These are phyloP conservation scores for Colletotrichum ledebouriae DNA, from an alignment of 2,329 filamentous ascomycete genomes.

Conservation along the genomic window DNA sequence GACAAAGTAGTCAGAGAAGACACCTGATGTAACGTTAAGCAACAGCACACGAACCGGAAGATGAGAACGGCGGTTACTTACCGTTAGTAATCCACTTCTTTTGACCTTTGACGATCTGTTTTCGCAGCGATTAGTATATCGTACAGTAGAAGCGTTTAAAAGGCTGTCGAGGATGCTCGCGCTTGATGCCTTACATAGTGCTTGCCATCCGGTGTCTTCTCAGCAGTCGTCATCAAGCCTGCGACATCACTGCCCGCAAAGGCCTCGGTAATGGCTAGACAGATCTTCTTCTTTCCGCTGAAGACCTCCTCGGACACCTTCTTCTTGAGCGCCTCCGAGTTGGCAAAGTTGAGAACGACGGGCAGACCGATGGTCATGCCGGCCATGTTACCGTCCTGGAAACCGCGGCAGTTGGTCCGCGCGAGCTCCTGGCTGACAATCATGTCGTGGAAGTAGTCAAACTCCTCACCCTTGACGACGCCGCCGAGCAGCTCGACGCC, in stretches of 20 bases:
- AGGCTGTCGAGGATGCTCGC: no score
- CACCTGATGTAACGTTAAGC: conserved; percentile 69
- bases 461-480: conserved; percentile 81
- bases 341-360: conserved; percentile 83
- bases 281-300: conserved; percentile 88
- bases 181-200: conserved; percentile 67
- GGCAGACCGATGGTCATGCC: conserved; percentile 88
- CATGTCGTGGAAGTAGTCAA: conserved; percentile 89
- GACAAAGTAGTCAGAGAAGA: conserved; percentile 87
- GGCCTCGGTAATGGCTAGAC: conserved; percentile 88
- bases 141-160: neutral
- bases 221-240: conserved; percentile 81
- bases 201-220: conserved; percentile 81
- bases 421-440: conserved; percentile 81
- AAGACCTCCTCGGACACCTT: conserved; percentile 79
- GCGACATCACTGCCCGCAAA: conserved; percentile 89
- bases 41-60: conserved; percentile 66
- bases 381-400: conserved; percentile 88
- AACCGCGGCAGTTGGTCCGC: conserved; percentile 80
- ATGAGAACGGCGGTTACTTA: neutral
- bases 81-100: conserved; percentile 88
- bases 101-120: conserved; percentile 76
- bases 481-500: conserved; percentile 77
- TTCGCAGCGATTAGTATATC: neutral
- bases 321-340: conserved; percentile 74